phyloP scores from a whole-genome alignment of 148 eudicot species.

The Hydrangea macrophylla region DNA sequence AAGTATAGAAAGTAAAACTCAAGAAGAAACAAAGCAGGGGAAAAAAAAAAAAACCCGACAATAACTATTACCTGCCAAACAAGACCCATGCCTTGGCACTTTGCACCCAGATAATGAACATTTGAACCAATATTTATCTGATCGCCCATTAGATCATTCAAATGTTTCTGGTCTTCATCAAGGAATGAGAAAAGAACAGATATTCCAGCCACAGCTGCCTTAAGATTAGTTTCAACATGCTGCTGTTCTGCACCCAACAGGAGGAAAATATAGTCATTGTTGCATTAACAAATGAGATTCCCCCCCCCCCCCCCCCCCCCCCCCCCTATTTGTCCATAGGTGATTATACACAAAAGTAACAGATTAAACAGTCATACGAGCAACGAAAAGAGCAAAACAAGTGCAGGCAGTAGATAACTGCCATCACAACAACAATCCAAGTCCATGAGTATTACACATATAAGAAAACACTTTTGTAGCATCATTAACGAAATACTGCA shows the following conservation, averaged over 20 bases:
- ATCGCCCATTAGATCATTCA: slow-evolving; percentile 21
- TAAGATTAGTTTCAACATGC: slow-evolving; percentile 80
- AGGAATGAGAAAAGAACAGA: slow-evolving; percentile 53
- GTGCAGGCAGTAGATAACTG: not conserved
- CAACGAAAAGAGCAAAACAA: not conserved
- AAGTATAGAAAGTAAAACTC: slow-evolving; percentile 2
- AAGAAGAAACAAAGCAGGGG: not conserved
- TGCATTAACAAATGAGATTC: slow-evolving; percentile 9
- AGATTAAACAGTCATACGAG: not conserved
- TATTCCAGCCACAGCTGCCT: slow-evolving; percentile 56
- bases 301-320: not conserved
- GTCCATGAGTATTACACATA: not conserved
- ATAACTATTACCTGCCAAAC: slow-evolving; percentile 57
- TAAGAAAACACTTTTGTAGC: not conserved
- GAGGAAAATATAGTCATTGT: slow-evolving; percentile 6
- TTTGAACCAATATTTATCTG: slow-evolving; percentile 27
- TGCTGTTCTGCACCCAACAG: slow-evolving; percentile 64
- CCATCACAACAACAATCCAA: not conserved
- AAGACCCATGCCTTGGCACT: slow-evolving; percentile 40
- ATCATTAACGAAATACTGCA: not conserved
- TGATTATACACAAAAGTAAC: not conserved
- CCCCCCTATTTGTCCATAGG: not conserved
- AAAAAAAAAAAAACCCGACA: slow-evolving; percentile 3
- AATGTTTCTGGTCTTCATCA: slow-evolving; percentile 53
- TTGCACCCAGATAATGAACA: slow-evolving; percentile 53